Evolutionary conservation across 345 rosid species (phyloP).

Genomic region (Eucalyptus cloeziana): DNA sequence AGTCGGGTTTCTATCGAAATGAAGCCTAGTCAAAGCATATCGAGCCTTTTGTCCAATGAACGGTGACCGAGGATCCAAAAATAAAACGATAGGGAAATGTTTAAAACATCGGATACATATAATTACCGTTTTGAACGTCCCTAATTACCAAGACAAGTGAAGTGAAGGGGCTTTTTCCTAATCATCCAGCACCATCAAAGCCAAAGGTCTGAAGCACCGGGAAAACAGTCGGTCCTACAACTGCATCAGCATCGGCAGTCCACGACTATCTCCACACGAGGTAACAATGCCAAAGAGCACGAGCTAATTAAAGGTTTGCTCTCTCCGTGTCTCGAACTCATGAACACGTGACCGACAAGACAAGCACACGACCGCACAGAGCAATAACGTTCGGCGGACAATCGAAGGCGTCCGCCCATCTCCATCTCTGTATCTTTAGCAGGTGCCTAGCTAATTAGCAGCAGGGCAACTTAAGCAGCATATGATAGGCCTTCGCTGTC

Average conservation of each 20-base stretch:
- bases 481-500: background rate
- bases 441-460: background rate
- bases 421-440: background rate
- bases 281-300: background rate
- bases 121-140: background rate
- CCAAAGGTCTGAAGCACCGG: background rate
- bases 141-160: background rate
- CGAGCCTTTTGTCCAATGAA: background rate
- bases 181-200: background rate
- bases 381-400: background rate
- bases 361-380: background rate
- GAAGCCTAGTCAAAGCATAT: background rate
- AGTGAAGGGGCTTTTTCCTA: background rate
- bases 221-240: background rate
- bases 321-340: background rate
- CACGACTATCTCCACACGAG: background rate
- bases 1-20: background rate
- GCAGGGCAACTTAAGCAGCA: background rate
- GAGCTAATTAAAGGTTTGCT: background rate
- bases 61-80: background rate
- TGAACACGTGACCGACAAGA: background rate
- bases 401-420: background rate
- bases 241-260: background rate
- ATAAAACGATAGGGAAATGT: background rate
- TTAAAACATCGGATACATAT: background rate